Evolutionary conservation across 345 rosid species (phyloP), one percentile per base, ranked within the genome.

Genomic region (Gossypium bickii): DNA sequence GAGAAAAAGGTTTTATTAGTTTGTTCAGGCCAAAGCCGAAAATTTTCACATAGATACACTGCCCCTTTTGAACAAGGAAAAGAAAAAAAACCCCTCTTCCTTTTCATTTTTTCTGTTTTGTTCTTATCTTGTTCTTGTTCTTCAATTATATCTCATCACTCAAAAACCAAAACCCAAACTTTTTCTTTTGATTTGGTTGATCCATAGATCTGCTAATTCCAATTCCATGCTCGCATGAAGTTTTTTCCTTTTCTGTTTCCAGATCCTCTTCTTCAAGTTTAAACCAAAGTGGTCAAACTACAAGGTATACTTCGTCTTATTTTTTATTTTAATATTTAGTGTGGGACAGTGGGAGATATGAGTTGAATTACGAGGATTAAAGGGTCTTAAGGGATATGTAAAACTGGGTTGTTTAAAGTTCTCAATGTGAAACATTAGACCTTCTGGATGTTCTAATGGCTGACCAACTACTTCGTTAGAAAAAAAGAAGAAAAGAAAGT

Each of bases 151-250:
- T 53, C 78, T 56, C 69, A 61, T 69, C 44, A 45, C 45, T 43
- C 63, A 18, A 57, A 2, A 24, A 7, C 34, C 15, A 49, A 60
- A 67, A n/a, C 71, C 74, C 53, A 13, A 0, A 18, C 34, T 29
- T 49, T 63, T 8, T 45, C n/a, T 44, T 8, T 43, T 62, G 44
- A 66, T 72, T 80, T 75, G 79, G 69, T 80, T 82, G 89, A 83
- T 89, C 86, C 80, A 74, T 79, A 89, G 93, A 86, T 90, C 92
- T 88, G 75, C 67, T 63, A 74, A 73, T 17, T 72, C 76, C 72
- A 69, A n/a, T 52, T 74, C 70, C 72, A 76, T 55, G 64, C 77
- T 81, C 79, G 53, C 74, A 58, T 78, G 87, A 77, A 81, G 58
- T 71, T 41, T 58, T 20, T 11, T 38, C 8, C 56, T 81, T 57